Evolutionary conservation across 2,329 filamentous ascomycete genomes (phyloP), one percentile per base, ranked within the genome.

Genomic region (Stagonosporopsis cucurbitacearum): DNA sequence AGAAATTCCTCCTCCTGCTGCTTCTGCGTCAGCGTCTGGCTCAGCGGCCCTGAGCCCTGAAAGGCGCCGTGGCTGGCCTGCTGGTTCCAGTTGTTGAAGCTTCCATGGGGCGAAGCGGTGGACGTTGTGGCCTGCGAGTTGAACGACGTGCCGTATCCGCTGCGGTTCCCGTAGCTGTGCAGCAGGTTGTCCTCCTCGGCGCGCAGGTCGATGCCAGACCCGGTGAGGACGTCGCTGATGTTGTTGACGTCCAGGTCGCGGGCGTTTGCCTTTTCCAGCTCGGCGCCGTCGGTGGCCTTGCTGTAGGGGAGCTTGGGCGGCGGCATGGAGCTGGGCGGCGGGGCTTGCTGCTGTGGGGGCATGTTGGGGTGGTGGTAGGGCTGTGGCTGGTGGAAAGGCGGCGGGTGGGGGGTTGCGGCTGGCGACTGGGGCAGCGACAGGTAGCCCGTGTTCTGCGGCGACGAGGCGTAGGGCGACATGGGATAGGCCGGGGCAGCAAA

Each of bases 121-220:
- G 73, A 72, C 7, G 49, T 58, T 4, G 73, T 74, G 35, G 67
- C 60, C 50, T 76, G 72, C 8, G 75, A 76, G 43, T 73, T 73
- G 64, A 76, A 81, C 8, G 81, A 81, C 50, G 80, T 76, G 55
- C 75, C 65, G 65, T 78, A 73, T 70, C 82, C 69, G 30, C 49
- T 52, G 72, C 79, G 69, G 70, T 76, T 78, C 40, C 85, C 83
- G 69, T 87, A 88, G 53, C 86, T 80, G 56, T 86, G 87, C 40
- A 91, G 88, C 74, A 95, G 82, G 63, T 87, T 90, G 65, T 92
- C 90, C 69, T 96, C 91, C 74, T 96, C 93, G 62, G 92, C 92
- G 55, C 89, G 87, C 42, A 96, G 77, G 78, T 96, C 91, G 60
- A 97, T 92, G 45, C 92, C 92, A 15, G 92, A 94, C 17, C 90